These are phyloP conservation scores for Phialocephala sp. DNA, from an alignment of 2,329 filamentous ascomycete species.

Conservation along the genomic window DNA sequence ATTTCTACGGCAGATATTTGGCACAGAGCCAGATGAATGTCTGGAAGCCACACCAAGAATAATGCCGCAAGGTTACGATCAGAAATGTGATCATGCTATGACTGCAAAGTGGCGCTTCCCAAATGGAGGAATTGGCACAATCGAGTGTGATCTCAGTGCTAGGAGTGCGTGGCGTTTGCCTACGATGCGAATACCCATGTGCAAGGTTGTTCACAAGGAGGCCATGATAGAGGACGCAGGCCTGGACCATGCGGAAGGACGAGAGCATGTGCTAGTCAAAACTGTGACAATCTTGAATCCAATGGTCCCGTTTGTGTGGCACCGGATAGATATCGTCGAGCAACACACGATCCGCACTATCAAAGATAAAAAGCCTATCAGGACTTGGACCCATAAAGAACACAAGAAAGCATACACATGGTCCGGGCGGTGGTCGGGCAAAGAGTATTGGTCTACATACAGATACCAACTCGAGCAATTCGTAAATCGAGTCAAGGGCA, in stretches of 20 bases:
- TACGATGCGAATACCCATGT: conserved; percentile 35
- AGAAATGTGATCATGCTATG: conserved; percentile 45
- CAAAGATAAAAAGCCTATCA: conserved; percentile 23
- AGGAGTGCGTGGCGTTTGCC: conserved; percentile 35
- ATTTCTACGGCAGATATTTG: conserved; percentile 48
- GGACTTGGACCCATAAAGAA: conserved; percentile 31
- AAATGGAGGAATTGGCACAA: conserved; percentile 46
- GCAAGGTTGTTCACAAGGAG: conserved; percentile 52
- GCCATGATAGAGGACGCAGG: conserved; percentile 54
- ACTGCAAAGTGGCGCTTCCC: conserved; percentile 48
- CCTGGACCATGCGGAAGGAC: conserved; percentile 43
- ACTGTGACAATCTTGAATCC: conserved; percentile 32
- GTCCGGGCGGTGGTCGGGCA: conserved; percentile 29
- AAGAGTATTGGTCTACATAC: conserved; percentile 51
- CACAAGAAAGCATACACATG: conserved; percentile 33
- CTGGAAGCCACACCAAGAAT: conserved; percentile 40
- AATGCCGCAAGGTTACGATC: conserved; percentile 40
- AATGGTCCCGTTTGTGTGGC: conserved; percentile 31
- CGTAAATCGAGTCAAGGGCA: conserved; percentile 51
- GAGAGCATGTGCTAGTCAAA: conserved; percentile 31
- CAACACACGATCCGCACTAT: conserved; percentile 28
- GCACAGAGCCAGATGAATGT: conserved; percentile 48
- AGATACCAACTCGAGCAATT: conserved; percentile 56
- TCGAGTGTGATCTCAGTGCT: conserved; percentile 40
- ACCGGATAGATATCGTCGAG: conserved; percentile 32